phyloP scores from a whole-genome alignment of 176 grass and related monocot genomes.

The Hordeum marinum region DNA sequence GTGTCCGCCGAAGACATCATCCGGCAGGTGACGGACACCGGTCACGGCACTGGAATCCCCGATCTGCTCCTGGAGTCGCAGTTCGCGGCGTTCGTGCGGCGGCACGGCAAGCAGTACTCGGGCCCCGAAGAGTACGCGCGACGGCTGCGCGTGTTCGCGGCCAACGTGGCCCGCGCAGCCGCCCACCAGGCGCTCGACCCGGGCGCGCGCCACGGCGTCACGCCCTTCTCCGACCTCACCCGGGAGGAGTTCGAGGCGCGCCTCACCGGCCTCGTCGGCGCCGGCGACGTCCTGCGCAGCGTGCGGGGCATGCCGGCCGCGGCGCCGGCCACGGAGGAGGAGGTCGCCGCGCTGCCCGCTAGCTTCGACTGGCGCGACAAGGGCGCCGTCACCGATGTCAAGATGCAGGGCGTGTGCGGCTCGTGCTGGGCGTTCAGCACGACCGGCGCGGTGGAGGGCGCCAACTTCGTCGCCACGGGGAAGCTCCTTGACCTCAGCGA shows the following conservation, averaged over 20 bases:
- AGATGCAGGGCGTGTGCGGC: conserved; percentile 78
- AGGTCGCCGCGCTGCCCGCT: conserved; percentile 41
- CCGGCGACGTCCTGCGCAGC: background rate
- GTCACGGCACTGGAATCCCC: background rate
- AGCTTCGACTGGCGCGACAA: conserved; percentile 88
- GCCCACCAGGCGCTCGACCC: conserved; percentile 82
- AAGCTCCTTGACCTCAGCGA: conserved; percentile 45
- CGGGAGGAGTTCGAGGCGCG: conserved; percentile 66
- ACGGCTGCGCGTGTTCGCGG: conserved; percentile 68
- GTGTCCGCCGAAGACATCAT: background rate
- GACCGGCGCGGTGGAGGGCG: conserved; percentile 34
- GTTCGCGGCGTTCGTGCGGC: conserved; percentile 51
- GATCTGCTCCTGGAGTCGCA: conserved; percentile 28
- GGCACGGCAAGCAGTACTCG: conserved; percentile 52
- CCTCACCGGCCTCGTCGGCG: conserved; percentile 43
- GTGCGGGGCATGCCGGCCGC: background rate
- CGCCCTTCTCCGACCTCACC: conserved; percentile 88
- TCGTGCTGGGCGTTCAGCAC: conserved; percentile 49
- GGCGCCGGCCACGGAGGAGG: conserved; percentile 26
- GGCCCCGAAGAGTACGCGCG: conserved; percentile 55
- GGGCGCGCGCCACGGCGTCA: conserved; percentile 63
- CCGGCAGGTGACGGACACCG: conserved; percentile 28
- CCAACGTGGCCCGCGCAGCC: conserved; percentile 63
- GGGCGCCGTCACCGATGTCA: conserved; percentile 67
- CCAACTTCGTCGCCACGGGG: conserved; percentile 34